phyloP scores from a whole-genome alignment of 352 stramenopile genomes.

The Pythium vanterpoolii region DNA sequence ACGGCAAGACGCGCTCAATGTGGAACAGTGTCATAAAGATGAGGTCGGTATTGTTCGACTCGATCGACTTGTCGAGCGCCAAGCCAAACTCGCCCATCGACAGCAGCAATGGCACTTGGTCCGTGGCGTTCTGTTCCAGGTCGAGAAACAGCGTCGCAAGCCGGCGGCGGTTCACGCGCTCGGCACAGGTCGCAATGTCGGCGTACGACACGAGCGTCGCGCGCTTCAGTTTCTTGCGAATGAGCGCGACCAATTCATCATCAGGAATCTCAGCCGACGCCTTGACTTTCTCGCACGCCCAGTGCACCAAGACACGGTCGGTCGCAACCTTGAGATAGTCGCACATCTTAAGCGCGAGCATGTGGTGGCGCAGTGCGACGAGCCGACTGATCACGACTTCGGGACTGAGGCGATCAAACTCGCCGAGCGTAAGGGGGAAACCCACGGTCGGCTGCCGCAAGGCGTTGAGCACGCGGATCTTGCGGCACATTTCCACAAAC shows the following conservation, averaged over 20 bases:
- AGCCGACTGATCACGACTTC: conserved; percentile 87
- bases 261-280: conserved; percentile 51
- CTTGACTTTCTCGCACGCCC: conserved; percentile 89
- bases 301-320: conserved; percentile 87
- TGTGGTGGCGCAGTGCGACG: conserved; percentile 81
- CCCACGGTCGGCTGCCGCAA: conserved; percentile 74
- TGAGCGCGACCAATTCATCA: conserved; percentile 77
- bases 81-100: conserved; percentile 91
- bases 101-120: conserved; percentile 87
- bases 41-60: conserved; percentile 88
- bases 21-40: conserved; percentile 90
- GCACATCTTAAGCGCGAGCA: conserved; percentile 90
- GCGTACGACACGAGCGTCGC: conserved; percentile 79
- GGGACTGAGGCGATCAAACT: conserved; percentile 81
- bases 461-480: conserved; percentile 89
- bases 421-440: conserved; percentile 74
- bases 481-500: conserved; percentile 88
- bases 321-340: conserved; percentile 87
- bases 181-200: conserved; percentile 79
- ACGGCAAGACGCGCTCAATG: conserved; percentile 73
- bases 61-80: conserved; percentile 84
- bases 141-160: conserved; percentile 90
- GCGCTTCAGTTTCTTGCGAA: conserved; percentile 83
- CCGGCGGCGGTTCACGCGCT: conserved; percentile 73
- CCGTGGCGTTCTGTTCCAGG: conserved; percentile 80